These are phyloP conservation scores for Lathyrus sativus DNA, from an alignment of 306 rosid species.

Conservation along the genomic window DNA sequence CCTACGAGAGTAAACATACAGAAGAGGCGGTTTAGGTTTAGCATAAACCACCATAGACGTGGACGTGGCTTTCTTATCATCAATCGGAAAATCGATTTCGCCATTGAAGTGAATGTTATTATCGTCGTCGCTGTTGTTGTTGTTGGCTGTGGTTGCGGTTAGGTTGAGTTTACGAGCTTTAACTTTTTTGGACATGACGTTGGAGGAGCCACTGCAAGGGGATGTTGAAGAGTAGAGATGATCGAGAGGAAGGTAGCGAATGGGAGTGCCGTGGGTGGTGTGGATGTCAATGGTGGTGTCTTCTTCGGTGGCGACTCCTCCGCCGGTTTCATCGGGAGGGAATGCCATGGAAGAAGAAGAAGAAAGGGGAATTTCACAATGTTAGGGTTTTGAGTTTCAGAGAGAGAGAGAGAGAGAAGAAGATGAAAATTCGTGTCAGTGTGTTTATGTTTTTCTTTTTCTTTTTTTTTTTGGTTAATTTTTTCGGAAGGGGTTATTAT, in stretches of 20 bases:
- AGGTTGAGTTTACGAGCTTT: constrained; percentile 70
- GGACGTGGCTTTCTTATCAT: constrained; percentile 20
- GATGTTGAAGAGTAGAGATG: constrained; percentile 92
- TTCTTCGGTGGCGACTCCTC: constrained; percentile 41
- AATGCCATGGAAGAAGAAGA: constrained; percentile 52
- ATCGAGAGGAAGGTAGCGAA: constrained; percentile 82
- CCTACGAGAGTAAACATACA: constrained; percentile 74
- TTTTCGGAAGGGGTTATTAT: too few species aligned
- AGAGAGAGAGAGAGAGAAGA: background rate
- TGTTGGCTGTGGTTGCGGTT: background rate
- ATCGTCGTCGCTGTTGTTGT: background rate
- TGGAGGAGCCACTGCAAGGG: constrained; percentile 84
- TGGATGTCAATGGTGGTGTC: constrained; percentile 64
- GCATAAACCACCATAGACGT: background rate
- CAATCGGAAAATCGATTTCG: background rate
- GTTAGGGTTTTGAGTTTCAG: constrained; percentile 29
- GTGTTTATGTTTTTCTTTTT: background rate
- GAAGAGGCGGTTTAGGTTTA: constrained; percentile 56
- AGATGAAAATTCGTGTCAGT: background rate
- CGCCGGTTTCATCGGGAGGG: constrained; percentile 33
- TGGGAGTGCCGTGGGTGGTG: constrained; percentile 60
- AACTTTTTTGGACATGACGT: constrained; percentile 94
- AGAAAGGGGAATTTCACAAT: background rate
- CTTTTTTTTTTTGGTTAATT: too few species aligned
- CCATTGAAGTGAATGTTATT: background rate